Evolutionary conservation across 345 rosid genomes (phyloP).

Genomic region (Citrus glauca): DNA sequence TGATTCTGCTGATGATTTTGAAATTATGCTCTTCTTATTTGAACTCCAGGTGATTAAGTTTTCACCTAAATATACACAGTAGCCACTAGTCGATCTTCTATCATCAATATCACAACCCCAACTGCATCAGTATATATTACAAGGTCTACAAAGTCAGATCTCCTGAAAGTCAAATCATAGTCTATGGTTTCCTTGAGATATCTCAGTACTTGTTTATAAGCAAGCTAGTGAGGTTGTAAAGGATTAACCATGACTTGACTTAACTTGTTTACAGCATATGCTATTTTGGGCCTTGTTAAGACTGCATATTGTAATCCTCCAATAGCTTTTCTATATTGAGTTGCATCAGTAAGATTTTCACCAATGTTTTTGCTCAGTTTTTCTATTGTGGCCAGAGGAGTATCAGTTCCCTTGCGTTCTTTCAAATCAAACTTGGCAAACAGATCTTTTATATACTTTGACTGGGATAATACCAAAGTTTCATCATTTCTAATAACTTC

Average conservation of each 20-base stretch:
- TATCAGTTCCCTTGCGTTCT: background rate
- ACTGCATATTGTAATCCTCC: background rate
- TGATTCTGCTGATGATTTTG: background rate
- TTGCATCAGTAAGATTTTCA: accelerated
- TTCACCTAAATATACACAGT: background rate
- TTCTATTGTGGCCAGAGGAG: accelerated
- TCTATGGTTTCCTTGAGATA: background rate
- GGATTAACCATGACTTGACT: background rate
- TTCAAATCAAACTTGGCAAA: too few species aligned
- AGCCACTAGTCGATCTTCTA: background rate
- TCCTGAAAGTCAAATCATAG: too few species aligned
- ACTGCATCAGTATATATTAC: background rate
- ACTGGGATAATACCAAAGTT: background rate
- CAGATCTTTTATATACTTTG: too few species aligned
- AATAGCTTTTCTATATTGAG: background rate
- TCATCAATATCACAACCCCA: background rate
- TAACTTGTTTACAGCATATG: background rate
- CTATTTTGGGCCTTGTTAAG: background rate
- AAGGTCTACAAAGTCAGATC: accelerated
- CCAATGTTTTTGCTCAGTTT: background rate
- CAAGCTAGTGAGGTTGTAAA: background rate
- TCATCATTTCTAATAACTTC: too few species aligned
- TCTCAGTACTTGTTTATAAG: background rate
- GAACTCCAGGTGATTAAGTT: background rate
- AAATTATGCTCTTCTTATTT: background rate